phyloP scores from a whole-genome alignment of 495 filamentous ascomycete species.

The Penicillium longicatenatum region DNA sequence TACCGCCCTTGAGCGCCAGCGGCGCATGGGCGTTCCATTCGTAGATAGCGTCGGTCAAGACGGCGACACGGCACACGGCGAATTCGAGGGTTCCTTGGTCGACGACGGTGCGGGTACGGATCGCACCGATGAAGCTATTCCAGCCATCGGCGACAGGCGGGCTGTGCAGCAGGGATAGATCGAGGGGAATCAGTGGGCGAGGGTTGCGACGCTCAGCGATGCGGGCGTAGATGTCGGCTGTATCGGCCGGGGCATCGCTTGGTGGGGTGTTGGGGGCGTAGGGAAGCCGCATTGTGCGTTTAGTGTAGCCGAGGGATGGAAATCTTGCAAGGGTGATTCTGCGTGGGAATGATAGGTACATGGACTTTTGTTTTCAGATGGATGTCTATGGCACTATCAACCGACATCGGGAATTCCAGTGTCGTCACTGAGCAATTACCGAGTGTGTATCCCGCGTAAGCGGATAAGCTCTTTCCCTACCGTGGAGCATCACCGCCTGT shows the following conservation, averaged over 20 bases:
- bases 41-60: slow-evolving; percentile 71
- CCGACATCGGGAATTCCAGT: background rate
- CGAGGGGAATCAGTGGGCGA: slow-evolving; percentile 64
- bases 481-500: background rate
- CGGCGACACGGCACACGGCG: slow-evolving; percentile 62
- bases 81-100: slow-evolving; percentile 52
- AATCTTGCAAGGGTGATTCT: slow-evolving; percentile 1
- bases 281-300: slow-evolving; percentile 63
- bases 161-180: slow-evolving; percentile 70
- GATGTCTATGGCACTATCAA: background rate
- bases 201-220: slow-evolving; percentile 63
- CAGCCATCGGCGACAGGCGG: slow-evolving; percentile 72
- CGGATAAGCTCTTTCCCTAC: background rate
- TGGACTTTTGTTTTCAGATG: background rate
- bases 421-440: background rate
- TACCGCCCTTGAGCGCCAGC: slow-evolving; percentile 51
- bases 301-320: background rate
- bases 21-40: slow-evolving; percentile 81
- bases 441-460: background rate
- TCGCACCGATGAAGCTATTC: slow-evolving; percentile 73
- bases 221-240: slow-evolving; percentile 56
- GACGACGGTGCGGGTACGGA: slow-evolving; percentile 67
- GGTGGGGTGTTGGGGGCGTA: slow-evolving; percentile 59
- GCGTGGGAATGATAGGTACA: slow-evolving; percentile 1
- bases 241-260: slow-evolving; percentile 30